Evolutionary conservation across 2,329 filamentous ascomycete genomes (phyloP), one percentile per base, ranked within the genome.

Genomic region (Claviceps monticola): DNA sequence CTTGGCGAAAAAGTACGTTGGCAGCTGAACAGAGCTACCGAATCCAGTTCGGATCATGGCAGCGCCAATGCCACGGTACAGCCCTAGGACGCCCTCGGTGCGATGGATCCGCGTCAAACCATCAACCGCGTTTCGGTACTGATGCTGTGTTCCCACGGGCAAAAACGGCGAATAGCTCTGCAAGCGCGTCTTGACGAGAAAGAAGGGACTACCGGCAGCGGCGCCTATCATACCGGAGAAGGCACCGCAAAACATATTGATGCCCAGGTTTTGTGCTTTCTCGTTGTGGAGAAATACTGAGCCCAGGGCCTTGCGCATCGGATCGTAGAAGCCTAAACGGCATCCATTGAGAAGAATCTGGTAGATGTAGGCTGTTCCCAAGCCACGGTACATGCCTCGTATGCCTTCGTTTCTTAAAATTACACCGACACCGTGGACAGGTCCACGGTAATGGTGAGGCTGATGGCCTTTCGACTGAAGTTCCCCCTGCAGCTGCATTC

Each of bases 1-100:
- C 75, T 98, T 98, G 13, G 91, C 93, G 61, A 97, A 93, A 71
- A 97, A 98, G 68, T 98, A 98, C 38, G 93, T 98, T 2, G 93
- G 93, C 55, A 98, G 75, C 71, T 98, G 93, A 11, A 97, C 93
- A 5, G 88, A 93, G 69, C 88, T 95, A 49, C 93, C 93, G 61
- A 95, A 96, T 23, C 91, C 91, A 1, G 93, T 98, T 53, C 93
- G 78, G 56, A 98, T 87, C 88, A 96, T 96, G 21, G 93, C 90
- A 3, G 93, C 91, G 3, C 82, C 84, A 1, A 97, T 87, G 53
- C 93, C 93, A 53, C 93, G 79, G 70, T 97, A 98, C 23, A 97
- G 70, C 1, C 93, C 93, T 51, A 73, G 73, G 37, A 91, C 61
- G 2, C 93, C 93, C 67, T 97, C 93, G 2, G 71, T 69, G 16